phyloP scores from a whole-genome alignment of 192 early-diverging fungal genomes.

The Backusella psychrophila region DNA sequence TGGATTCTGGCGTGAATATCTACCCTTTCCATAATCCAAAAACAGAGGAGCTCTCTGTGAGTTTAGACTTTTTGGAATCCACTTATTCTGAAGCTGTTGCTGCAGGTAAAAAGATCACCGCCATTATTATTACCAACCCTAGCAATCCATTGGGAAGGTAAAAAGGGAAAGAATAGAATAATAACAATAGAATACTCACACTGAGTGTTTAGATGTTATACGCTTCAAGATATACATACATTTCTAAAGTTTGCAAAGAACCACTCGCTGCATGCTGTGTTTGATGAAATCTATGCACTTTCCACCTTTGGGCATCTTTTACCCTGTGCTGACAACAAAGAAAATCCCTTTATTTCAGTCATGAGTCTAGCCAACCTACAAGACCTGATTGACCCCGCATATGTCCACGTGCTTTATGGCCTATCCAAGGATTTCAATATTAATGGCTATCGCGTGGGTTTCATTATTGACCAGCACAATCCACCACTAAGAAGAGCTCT shows the following conservation, averaged over 20 bases:
- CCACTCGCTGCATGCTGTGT: conserved; percentile 62
- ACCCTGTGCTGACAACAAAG: neutral
- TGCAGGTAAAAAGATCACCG: conserved; percentile 47
- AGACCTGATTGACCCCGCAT: conserved; percentile 56
- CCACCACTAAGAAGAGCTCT: conserved; percentile 38
- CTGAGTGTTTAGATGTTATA: conserved; percentile 43
- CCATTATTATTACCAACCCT: conserved; percentile 71
- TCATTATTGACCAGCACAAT: conserved; percentile 63
- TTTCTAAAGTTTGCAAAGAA: conserved; percentile 63
- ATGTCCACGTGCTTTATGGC: conserved; percentile 72
- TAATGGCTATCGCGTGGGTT: conserved; percentile 72
- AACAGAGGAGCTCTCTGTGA: conserved; percentile 33
- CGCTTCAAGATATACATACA: conserved; percentile 47
- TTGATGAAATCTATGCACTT: conserved; percentile 84
- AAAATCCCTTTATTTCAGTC: conserved; percentile 62
- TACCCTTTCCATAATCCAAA: conserved; percentile 49
- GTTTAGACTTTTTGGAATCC: conserved; percentile 43
- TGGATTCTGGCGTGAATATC: conserved; percentile 47
- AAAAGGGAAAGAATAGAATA: neutral
- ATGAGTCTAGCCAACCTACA: conserved; percentile 52
- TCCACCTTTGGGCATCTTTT: conserved; percentile 51
- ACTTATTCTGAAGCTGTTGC: conserved; percentile 43
- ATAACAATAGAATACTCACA: no score
- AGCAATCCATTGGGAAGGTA: conserved; percentile 69
- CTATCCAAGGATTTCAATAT: conserved; percentile 85